Conservation (phyloP, 2,329 filamentous ascomycete species). For the Ambrosiella xylebori region DNA sequence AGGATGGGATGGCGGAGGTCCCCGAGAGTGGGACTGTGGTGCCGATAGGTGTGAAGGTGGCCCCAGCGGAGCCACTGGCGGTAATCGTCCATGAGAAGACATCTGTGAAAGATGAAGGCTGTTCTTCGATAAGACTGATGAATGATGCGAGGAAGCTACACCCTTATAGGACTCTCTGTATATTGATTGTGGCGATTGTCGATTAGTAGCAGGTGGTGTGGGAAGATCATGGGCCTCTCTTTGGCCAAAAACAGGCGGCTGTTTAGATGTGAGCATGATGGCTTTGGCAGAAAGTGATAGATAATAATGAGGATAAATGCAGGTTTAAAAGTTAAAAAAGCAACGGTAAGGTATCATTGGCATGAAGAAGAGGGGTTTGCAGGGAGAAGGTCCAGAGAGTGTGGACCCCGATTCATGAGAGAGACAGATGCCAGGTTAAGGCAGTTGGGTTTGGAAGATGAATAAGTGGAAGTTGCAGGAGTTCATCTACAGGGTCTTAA, state of each 20-base stretch:
- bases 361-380: neutral
- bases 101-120: constrained; percentile 33
- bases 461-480: neutral
- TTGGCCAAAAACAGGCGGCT: constrained; percentile 41
- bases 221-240: constrained; percentile 45
- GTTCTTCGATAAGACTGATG: constrained; percentile 22
- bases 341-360: neutral
- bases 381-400: neutral
- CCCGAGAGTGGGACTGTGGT: no score
- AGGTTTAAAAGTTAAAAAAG: neutral
- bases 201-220: constrained; percentile 37
- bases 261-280: constrained; percentile 45
- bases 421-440: neutral
- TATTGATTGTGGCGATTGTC: constrained; percentile 36
- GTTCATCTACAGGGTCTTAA: neutral
- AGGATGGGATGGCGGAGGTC: constrained; percentile 13
- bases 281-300: constrained; percentile 11
- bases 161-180: constrained; percentile 30
- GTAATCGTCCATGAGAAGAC: constrained; percentile 54
- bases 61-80: constrained; percentile 50
- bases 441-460: neutral
- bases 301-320: neutral
- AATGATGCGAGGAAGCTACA: constrained; percentile 23
- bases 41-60: neutral
- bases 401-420: neutral